Base-by-base conservation (phyloP, 208 protist species). In the Leishmania braziliensis region DNA sequence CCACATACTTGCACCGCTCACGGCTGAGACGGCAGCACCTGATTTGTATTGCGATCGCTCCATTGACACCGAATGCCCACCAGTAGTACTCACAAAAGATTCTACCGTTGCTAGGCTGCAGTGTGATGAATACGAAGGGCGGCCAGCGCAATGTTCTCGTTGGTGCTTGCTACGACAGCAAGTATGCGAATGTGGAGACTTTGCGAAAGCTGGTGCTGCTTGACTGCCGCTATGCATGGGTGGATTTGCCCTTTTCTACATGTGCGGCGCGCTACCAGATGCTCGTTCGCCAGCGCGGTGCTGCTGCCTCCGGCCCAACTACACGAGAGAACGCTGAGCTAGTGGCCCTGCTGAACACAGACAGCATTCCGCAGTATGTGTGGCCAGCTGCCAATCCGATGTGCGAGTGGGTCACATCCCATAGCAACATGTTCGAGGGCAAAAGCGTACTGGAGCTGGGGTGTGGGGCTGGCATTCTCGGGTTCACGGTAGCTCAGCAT, bases 391-490 rank as follows among this genome's bases (percentile, higher is more conserved):
- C 89, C 14, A 39, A 60, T 46, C 68, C 83, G 8, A 65, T 93
- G 73, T 81, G 83, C 26, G 20, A 75, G 51, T 92, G 88, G 89
- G 68, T 93, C 33, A 8, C 51, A 8, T 46, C 72, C 9, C 81
- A 89, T 48, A 56, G 46, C 26, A 26, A 83, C 26, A 9, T 86
- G 5, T 88, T 91, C 54, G 46, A 62, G 2, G 85, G 87, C 29
- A 91, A 90, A 84, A 83, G 80, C 0, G 82, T 94, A 5, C 69
- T 92, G 43, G 91, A 94, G 76, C 79, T 94, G n/a, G 91, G 91
- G 33, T 89, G 86, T 70, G 91, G 91, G n/a, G 88, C 87, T 12
- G 91, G 89, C 43, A 16, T 92, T 20, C 68, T 89, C 56, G 91
- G 91, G 26, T 78, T 92, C 50, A 81, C 69, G 3, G 85, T 81